These are phyloP conservation scores for Lyophyllum decastes DNA, from an alignment of 768 basidiomycete species.

Conservation along the genomic window DNA sequence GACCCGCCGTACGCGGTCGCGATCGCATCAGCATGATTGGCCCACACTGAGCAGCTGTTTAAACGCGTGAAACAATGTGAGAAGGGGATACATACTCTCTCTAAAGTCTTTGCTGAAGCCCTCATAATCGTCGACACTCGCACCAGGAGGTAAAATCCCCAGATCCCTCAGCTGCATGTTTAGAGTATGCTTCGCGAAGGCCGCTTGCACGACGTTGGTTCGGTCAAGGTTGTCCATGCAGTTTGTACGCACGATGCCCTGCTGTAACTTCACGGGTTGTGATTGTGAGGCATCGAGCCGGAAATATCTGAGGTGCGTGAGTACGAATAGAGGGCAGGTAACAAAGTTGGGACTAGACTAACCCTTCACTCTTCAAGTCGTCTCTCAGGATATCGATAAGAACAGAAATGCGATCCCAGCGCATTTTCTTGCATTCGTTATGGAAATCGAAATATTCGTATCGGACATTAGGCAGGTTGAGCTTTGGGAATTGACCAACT, in stretches of 20 bases:
- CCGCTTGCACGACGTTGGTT: slow-evolving; percentile 94
- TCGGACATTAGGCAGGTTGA: slow-evolving; percentile 65
- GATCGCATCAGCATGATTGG: slow-evolving; percentile 92
- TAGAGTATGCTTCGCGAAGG: slow-evolving; percentile 85
- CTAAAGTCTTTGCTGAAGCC: slow-evolving; percentile 82
- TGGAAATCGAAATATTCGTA: slow-evolving; percentile 99
- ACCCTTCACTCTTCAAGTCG: slow-evolving; percentile 73
- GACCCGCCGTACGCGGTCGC: slow-evolving; percentile 92
- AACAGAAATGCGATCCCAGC: slow-evolving; percentile 89
- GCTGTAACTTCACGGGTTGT: slow-evolving; percentile 60
- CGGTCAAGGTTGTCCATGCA: slow-evolving; percentile 98
- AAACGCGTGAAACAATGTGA: background rate
- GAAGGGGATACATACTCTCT: slow-evolving; percentile 62
- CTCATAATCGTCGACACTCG: slow-evolving; percentile 80
- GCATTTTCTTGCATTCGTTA: slow-evolving; percentile 90
- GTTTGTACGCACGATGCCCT: slow-evolving; percentile 86
- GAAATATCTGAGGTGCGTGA: slow-evolving; percentile 64
- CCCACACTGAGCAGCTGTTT: slow-evolving; percentile 73
- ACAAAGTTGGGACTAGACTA: slow-evolving; percentile 17
- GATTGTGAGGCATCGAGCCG: slow-evolving; percentile 53
- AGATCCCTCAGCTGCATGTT: slow-evolving; percentile 73
- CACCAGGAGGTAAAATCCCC: slow-evolving; percentile 71
- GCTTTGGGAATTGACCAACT: slow-evolving; percentile 35
- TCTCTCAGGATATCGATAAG: slow-evolving; percentile 77
- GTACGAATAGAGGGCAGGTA: background rate